Base-by-base conservation (phyloP, 345 rosid genomes). In the Psidium guajava region DNA sequence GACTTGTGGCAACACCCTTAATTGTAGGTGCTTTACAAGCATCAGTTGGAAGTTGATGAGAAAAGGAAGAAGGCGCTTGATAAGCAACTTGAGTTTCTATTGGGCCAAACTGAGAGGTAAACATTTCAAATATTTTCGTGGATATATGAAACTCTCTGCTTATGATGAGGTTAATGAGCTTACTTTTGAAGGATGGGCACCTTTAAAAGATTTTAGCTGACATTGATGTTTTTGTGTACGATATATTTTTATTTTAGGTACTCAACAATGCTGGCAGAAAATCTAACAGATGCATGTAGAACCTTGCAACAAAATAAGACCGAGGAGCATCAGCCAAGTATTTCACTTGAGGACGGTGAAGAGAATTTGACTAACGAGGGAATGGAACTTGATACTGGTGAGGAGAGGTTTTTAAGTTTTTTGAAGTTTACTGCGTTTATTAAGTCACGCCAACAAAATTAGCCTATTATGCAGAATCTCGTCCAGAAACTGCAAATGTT, bases 241-340 rank as follows among this genome's bases (percentile, higher is more conserved):
- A 47, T 25, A 9, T 16, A 44, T 44, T 75, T 27, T 84, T 44
- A n/a, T 69, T 88, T 87, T 83, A 98, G 99, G 93, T 98, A 98
- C 93, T 98, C 99, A 83, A 96, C 99, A 59, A 98, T 98, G 99
- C 91, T 98, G 85, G 99, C 99, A 47, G 99, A 98, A 94, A 98
- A 98, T 90, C 91, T 98, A 85, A 95, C 88, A 86, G 99, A 96
- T 83, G 88, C 91, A 51, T 82, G 59, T 84, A 91, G 88, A 84
- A 93, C 89, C 52, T 85, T 85, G 83, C 91, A 88, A 86, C 93
- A 84, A 58, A 44, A 84, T 83, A 56, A 50, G 87, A 57, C 92
- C 82, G 61, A 86, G 40, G 87, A 80, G 86, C 84, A 87, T 86
- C 86, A 87, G 81, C 81, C 85, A 28, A 86, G 82, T 82, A 88